Evolutionary conservation across 2,329 filamentous ascomycete species (phyloP).

Genomic region (Orbilia ellipsospora): DNA sequence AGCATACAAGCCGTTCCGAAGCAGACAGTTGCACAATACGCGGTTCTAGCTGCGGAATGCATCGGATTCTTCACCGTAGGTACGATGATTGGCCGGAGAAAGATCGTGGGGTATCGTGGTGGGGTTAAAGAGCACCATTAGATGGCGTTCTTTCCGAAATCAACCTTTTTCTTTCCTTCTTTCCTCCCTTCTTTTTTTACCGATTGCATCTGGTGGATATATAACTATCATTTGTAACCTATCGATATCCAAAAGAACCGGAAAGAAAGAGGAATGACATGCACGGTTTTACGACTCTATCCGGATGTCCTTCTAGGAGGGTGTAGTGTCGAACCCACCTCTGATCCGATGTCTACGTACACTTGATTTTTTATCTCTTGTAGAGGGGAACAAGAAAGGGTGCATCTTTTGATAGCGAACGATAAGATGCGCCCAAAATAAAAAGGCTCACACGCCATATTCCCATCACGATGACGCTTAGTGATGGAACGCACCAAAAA

Average conservation of each 20-base stretch:
- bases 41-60: slow-evolving; percentile 84
- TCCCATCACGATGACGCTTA: too few relatives aligned
- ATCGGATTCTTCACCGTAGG: slow-evolving; percentile 98
- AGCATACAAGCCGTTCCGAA: slow-evolving; percentile 76
- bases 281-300: background rate
- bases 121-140: slow-evolving; percentile 72
- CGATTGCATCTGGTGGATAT: background rate
- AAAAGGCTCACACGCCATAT: background rate
- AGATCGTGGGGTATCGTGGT: slow-evolving; percentile 91
- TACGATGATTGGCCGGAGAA: slow-evolving; percentile 95
- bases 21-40: slow-evolving; percentile 76
- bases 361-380: background rate
- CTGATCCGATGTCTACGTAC: background rate
- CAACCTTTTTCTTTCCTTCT: background rate
- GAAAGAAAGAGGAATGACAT: background rate
- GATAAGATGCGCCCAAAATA: too few relatives aligned
- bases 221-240: background rate
- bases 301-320: too few relatives aligned
- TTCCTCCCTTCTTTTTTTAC: background rate
- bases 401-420: too few relatives aligned
- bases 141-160: slow-evolving; percentile 16
- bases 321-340: background rate
- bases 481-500: too few relatives aligned
- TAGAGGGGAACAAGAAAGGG: too few relatives aligned
- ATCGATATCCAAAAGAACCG: background rate